Percentiles rank a stretch among this genome's conserved stretches.
phyloP scores from a whole-genome alignment of 306 rosid species.

The Cucumis melo region DNA sequence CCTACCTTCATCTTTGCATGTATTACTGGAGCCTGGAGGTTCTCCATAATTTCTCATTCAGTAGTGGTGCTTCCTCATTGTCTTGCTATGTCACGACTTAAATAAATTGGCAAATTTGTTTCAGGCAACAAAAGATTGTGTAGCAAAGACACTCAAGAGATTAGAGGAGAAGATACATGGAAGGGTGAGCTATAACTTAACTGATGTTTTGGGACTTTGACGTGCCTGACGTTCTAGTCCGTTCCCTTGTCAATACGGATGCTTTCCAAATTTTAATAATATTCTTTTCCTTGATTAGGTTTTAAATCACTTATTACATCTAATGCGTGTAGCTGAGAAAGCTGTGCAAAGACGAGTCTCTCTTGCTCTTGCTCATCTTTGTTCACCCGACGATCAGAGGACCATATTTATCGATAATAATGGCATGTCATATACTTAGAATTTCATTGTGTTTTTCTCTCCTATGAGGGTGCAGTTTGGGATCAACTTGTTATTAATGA shows the following conservation, averaged over 20 bases:
- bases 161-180: constrained; percentile 94
- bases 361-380: constrained; percentile 95
- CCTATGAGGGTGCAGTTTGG: not conserved
- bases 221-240: not conserved
- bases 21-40: not conserved
- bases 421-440: constrained; percentile 33
- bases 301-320: constrained; percentile 68
- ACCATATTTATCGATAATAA: constrained; percentile 60
- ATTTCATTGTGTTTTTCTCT: not conserved
- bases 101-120: constrained; percentile 8
- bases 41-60: not conserved
- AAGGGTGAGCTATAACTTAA: constrained; percentile 39
- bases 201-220: not conserved
- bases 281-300: constrained; percentile 43
- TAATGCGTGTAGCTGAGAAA: constrained; percentile 80
- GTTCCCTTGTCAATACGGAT: not conserved
- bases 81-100: not conserved
- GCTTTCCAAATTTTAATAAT: constrained; percentile 18
- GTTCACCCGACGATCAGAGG: constrained; percentile 72
- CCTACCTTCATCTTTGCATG: not conserved
- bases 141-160: constrained; percentile 95
- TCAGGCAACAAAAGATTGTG: constrained; percentile 98
- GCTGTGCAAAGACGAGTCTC: constrained; percentile 74
- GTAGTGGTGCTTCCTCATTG: not conserved
- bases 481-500: not conserved